Evolutionary conservation across 768 basidiomycete genomes (phyloP).

Genomic region (Rhodotorula diobovata): DNA sequence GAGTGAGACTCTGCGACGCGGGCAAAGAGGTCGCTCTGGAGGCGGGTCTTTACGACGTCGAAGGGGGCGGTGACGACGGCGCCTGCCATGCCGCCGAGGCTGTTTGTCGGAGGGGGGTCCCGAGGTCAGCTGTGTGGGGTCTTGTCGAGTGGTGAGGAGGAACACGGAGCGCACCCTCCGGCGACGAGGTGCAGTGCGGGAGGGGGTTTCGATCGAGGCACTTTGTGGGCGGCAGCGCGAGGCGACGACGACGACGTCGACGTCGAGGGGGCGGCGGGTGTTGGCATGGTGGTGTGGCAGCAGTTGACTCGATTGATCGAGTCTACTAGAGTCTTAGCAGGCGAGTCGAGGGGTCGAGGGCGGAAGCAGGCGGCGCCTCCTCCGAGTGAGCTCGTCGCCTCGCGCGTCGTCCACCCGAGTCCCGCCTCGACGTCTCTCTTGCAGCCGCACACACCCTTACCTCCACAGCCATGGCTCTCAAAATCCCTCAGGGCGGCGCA

Average conservation of each 20-base stretch:
- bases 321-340: no score
- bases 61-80: slow-evolving; percentile 95
- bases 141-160: neutral
- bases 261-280: slow-evolving; percentile 6
- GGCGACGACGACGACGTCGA: neutral
- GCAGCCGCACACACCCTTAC: neutral
- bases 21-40: slow-evolving; percentile 71
- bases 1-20: slow-evolving; percentile 38
- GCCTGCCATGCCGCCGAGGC: slow-evolving; percentile 94
- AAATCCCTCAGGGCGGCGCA: slow-evolving; percentile 24
- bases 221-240: neutral
- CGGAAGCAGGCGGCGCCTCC: no score
- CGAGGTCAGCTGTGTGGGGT: neutral
- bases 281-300: neutral
- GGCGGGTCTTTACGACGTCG: slow-evolving; percentile 94
- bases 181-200: slow-evolving; percentile 42
- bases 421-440: no score
- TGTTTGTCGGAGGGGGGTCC: no score
- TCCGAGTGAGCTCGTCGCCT: no score
- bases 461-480: slow-evolving; percentile 12
- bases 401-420: neutral
- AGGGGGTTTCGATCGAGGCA: slow-evolving; percentile 11
- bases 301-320: no score
- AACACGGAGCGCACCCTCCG: slow-evolving; percentile 37
- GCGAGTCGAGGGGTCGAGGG: no score